Evolutionary conservation across 148 eudicot genomes (phyloP).

Genomic region (Fallopia convolvulus): DNA sequence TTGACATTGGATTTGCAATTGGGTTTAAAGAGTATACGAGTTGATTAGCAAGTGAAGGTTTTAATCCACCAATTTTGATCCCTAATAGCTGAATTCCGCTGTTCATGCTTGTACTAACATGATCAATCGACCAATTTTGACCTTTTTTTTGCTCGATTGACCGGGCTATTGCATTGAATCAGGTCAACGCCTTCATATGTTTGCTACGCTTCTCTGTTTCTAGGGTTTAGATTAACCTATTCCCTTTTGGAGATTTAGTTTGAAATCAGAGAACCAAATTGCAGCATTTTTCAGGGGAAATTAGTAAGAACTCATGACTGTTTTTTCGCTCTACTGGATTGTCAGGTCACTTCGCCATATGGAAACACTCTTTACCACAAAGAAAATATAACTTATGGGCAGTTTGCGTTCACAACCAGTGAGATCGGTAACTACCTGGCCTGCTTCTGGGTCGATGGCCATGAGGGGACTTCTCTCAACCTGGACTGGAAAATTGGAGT

Average conservation of each 20-base stretch:
- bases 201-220: not conserved
- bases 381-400: conserved; percentile 59
- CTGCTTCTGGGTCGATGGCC: conserved; percentile 55
- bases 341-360: conserved; percentile 54
- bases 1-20: not conserved
- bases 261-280: no score
- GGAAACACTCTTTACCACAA: conserved; percentile 48
- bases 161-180: not conserved
- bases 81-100: not conserved
- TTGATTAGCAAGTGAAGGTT: not conserved
- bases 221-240: not conserved
- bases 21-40: not conserved
- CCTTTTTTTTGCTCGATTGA: not conserved
- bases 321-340: not conserved
- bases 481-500: conserved; percentile 72
- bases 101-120: not conserved
- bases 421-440: conserved; percentile 61
- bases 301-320: not conserved
- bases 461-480: conserved; percentile 35
- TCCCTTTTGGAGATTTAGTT: not conserved
- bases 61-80: not conserved
- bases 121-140: not conserved
- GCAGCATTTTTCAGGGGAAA: not conserved
- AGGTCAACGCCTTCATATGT: not conserved
- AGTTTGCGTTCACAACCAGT: conserved; percentile 59